Conservation (phyloP, 768 basidiomycete genomes). For the Rhizopogon rudus region DNA sequence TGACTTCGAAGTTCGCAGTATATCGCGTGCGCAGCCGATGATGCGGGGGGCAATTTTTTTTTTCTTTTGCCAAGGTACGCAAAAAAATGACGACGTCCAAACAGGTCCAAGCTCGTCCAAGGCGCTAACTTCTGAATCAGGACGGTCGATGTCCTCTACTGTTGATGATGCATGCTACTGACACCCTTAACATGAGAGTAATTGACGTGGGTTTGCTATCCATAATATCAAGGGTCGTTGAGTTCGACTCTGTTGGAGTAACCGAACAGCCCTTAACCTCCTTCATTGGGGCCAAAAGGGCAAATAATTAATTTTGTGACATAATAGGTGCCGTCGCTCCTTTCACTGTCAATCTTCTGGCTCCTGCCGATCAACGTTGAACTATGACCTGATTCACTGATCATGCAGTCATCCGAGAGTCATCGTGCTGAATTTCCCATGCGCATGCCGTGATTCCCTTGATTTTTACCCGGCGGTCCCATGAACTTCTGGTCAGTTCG, state of each 20-base stretch:
- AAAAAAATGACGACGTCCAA: not conserved
- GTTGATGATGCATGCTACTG: not conserved
- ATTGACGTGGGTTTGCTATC: not conserved
- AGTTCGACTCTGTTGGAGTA: not conserved
- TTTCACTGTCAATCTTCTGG: not conserved
- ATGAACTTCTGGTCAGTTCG: not conserved
- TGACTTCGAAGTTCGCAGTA: too few species aligned
- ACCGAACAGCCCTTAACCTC: not conserved
- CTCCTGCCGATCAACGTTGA: not conserved
- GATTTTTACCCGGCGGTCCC: not conserved
- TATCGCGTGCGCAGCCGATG: too few species aligned
- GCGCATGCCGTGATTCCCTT: not conserved
- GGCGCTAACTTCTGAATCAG: too few species aligned
- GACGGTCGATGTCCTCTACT: too few species aligned
- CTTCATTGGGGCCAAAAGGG: too few species aligned
- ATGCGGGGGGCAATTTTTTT: not conserved
- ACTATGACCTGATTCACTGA: not conserved
- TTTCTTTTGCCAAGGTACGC: not conserved
- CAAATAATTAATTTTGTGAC: not conserved
- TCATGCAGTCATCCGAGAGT: not conserved
- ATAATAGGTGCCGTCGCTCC: not conserved
- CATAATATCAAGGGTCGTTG: not conserved
- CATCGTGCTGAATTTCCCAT: not conserved
- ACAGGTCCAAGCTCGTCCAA: not conserved
- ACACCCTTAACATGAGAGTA: not conserved